Conservation (phyloP, 176 grass and related monocot species). For the Carex pumila region DNA sequence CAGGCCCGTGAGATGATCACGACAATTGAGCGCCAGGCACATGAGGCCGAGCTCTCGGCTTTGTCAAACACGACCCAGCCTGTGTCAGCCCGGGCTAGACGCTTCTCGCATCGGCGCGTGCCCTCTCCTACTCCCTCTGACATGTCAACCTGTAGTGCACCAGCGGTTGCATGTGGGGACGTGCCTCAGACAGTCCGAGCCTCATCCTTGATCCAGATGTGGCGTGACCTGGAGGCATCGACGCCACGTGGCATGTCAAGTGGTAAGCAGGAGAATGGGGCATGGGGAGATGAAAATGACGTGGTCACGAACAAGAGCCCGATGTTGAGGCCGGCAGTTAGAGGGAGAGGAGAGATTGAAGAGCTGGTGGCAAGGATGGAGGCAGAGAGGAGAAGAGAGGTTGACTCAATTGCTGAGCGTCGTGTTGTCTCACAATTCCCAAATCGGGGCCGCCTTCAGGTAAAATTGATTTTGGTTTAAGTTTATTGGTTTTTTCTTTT, state of each 20-base stretch:
- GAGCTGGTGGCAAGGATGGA: slow-evolving; percentile 70
- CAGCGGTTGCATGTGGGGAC: slow-evolving; percentile 2
- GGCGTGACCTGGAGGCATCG: slow-evolving; percentile 86
- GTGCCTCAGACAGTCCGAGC: slow-evolving; percentile 53
- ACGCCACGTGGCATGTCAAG: slow-evolving; percentile 44
- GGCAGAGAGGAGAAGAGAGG: slow-evolving; percentile 52
- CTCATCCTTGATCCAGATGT: slow-evolving; percentile 88
- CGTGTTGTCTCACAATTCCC: slow-evolving; percentile 56
- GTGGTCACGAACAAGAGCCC: neutral
- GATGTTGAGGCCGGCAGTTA: slow-evolving; percentile 22
- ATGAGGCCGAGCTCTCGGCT: slow-evolving; percentile 50
- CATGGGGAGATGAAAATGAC: slow-evolving; percentile 49
- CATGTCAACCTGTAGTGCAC: slow-evolving; percentile 7
- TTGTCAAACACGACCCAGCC: slow-evolving; percentile 46
- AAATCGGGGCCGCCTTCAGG: slow-evolving; percentile 76
- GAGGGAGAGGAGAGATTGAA: slow-evolving; percentile 57
- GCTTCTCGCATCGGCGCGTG: slow-evolving; percentile 28
- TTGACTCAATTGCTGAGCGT: slow-evolving; percentile 39
- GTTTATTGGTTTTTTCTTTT: neutral
- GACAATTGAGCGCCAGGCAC: slow-evolving; percentile 33
- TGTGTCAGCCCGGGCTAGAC: slow-evolving; percentile 44
- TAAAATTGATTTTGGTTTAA: slow-evolving; percentile 3
- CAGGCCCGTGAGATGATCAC: slow-evolving; percentile 25
- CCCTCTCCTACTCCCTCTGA: slow-evolving; percentile 36
- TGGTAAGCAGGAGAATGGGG: slow-evolving; percentile 42